Conservation (phyloP, 257 asterid species). For the Solanum phureja region DNA sequence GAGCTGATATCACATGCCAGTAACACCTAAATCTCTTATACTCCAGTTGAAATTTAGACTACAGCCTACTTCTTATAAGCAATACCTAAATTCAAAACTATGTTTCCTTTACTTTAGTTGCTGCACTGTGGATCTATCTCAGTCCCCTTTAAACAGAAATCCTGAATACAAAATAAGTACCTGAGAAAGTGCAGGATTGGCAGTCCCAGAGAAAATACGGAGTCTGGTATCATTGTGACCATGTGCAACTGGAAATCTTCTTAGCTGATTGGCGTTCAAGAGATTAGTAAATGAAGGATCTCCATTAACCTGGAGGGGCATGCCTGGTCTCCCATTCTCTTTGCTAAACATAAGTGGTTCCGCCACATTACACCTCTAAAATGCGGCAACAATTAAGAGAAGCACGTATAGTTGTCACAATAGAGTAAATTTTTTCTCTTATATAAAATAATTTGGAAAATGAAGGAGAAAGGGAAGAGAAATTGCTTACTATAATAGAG, state of each 20-base stretch:
- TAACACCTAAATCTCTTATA: background rate
- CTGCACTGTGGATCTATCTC: background rate
- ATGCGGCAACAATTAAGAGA: background rate
- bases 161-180: constrained; percentile 11
- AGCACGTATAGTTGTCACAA: background rate
- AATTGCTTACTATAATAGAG: background rate
- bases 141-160: background rate
- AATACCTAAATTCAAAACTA: background rate
- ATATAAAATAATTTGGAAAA: background rate
- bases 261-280: constrained; percentile 29
- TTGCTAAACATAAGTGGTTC: constrained; percentile 51
- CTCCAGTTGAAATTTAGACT: background rate
- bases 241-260: constrained; percentile 16
- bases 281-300: constrained; percentile 40
- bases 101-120: background rate
- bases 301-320: constrained; percentile 16
- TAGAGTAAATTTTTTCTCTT: background rate
- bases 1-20: background rate
- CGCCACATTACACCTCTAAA: constrained; percentile 53
- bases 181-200: constrained; percentile 78
- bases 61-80: background rate
- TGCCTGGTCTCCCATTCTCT: constrained; percentile 38
- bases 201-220: constrained; percentile 83
- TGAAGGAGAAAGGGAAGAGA: background rate
- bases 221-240: constrained; percentile 47